phyloP scores from a whole-genome alignment of 2,329 filamentous ascomycete species.

The Hypoxylon sp. region DNA sequence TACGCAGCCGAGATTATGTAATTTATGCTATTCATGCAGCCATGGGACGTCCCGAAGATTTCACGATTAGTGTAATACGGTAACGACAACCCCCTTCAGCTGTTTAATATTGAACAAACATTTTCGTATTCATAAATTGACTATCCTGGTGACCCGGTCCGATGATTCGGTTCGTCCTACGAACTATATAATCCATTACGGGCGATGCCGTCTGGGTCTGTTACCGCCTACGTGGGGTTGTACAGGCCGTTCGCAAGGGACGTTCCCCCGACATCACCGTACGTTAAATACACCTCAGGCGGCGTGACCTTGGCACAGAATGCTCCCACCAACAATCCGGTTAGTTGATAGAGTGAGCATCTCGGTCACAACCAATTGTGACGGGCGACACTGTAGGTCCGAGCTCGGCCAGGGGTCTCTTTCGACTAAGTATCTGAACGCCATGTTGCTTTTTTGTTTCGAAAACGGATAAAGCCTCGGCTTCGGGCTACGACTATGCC shows the following conservation, averaged over 20 bases:
- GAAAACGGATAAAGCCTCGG: constrained; percentile 26
- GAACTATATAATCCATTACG: background rate
- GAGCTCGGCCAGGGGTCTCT: background rate
- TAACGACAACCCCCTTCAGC: background rate
- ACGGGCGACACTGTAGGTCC: background rate
- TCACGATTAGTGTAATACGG: background rate
- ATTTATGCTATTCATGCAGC: background rate
- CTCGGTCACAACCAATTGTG: background rate
- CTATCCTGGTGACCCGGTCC: background rate
- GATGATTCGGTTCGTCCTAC: constrained; percentile 14
- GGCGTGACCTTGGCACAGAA: background rate
- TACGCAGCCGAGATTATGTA: background rate
- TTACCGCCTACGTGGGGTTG: constrained; percentile 17
- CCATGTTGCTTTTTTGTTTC: constrained; percentile 1
- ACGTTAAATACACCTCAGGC: constrained; percentile 29
- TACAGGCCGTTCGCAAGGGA: constrained; percentile 16
- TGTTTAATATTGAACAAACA: background rate
- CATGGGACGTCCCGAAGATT: background rate
- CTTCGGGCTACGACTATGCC: constrained; percentile 11
- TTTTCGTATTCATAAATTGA: constrained; percentile 1
- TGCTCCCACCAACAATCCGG: background rate
- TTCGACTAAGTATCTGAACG: background rate
- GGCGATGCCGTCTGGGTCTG: background rate
- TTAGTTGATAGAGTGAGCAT: background rate
- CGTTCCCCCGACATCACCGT: constrained; percentile 8